Conservation (phyloP, 140 eudicot species). For the Cichorium intybus region DNA sequence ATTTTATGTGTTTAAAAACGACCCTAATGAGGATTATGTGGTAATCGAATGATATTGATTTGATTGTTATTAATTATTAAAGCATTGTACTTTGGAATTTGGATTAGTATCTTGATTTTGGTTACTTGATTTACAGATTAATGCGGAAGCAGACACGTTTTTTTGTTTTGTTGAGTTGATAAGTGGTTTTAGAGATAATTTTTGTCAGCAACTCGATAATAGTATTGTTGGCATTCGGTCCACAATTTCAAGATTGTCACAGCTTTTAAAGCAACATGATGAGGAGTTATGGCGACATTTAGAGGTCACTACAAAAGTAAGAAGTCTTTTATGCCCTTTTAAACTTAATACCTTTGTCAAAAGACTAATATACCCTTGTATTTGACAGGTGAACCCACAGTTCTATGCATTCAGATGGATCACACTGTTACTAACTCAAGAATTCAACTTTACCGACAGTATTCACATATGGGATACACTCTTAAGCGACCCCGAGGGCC, state of each 20-base stretch:
- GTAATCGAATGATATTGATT: conserved; percentile 39
- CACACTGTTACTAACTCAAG: conserved; percentile 90
- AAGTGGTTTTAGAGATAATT: conserved; percentile 53
- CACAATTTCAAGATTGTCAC: conserved; percentile 45
- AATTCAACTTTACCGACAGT: conserved; percentile 71
- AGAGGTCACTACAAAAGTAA: conserved; percentile 53
- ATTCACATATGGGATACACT: conserved; percentile 90
- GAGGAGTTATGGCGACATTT: conserved; percentile 67
- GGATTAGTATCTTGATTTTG: too few relatives aligned
- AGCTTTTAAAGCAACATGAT: conserved; percentile 49
- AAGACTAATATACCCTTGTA: conserved; percentile 21
- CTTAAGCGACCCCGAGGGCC: conserved; percentile 95
- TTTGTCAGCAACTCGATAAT: conserved; percentile 63
- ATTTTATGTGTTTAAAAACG: conserved; percentile 74
- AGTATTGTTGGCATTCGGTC: conserved; percentile 58
- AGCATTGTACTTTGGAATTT: too few relatives aligned
- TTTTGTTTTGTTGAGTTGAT: conserved; percentile 50
- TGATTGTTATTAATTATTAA: not conserved
- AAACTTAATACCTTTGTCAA: too few relatives aligned
- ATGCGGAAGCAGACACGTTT: conserved; percentile 64
- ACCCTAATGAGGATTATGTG: conserved; percentile 69
- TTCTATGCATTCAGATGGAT: conserved; percentile 99
- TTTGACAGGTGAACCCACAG: conserved; percentile 88
- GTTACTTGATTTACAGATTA: conserved; percentile 30
- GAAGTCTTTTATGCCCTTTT: not conserved